A percentile compares a stretch with the other conserved stretches of the same genome.
Evolutionary conservation across 768 basidiomycete genomes (phyloP).

Genomic region (Lentinus brumalis): DNA sequence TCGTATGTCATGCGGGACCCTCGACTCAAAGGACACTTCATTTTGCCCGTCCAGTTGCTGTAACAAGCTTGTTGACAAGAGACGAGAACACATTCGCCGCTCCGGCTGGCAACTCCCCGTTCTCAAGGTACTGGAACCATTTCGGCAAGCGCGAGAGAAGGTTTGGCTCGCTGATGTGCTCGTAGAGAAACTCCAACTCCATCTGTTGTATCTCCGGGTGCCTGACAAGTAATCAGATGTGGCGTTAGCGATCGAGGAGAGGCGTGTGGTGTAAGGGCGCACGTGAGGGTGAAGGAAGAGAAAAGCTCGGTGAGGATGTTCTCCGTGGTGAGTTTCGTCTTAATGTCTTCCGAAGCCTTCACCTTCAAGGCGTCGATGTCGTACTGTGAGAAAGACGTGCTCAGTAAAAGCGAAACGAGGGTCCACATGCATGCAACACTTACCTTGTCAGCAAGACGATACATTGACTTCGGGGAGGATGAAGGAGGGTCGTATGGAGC

Average conservation of each 20-base stretch:
- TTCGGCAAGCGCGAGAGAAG: slow-evolving; percentile 2
- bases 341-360: slow-evolving; percentile 14
- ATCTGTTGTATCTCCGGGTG: slow-evolving; percentile 12
- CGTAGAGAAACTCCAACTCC: slow-evolving; percentile 8
- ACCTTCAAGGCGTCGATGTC: slow-evolving; percentile 13
- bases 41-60: neutral
- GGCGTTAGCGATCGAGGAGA: no score
- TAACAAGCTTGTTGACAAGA: neutral
- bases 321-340: slow-evolving; percentile 10
- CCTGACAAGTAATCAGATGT: neutral
- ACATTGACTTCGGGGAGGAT: slow-evolving; percentile 32
- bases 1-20: no score
- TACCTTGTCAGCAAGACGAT: slow-evolving; percentile 27
- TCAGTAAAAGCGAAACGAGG: neutral
- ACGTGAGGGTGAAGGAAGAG: slow-evolving; percentile 19
- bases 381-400: slow-evolving; percentile 2
- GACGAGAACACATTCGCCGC: neutral
- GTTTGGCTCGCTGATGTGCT: neutral
- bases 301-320: slow-evolving; percentile 28
- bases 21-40: no score
- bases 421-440: no score
- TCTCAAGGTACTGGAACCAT: slow-evolving; percentile 7
- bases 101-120: slow-evolving; percentile 2
- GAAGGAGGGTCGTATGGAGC: neutral
- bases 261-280: neutral